These are phyloP conservation scores for Aspergillus taichungensis DNA, from an alignment of 495 filamentous ascomycete genomes.

Conservation along the genomic window DNA sequence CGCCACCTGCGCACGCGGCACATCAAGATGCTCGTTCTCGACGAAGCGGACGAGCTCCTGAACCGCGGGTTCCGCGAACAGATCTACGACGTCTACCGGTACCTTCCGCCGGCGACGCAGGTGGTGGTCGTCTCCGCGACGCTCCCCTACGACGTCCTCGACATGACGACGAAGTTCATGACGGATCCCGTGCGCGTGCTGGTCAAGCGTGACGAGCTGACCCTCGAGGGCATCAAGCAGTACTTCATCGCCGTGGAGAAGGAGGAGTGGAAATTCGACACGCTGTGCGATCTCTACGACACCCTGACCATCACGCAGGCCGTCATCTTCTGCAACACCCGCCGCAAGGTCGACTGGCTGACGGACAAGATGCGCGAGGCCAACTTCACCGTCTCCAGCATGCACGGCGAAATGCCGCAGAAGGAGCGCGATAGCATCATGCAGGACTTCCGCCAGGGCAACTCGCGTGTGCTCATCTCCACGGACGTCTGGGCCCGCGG, in stretches of 20 bases:
- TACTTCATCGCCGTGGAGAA: conserved; percentile 99
- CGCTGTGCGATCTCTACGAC: conserved; percentile 98
- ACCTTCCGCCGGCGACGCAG: conserved; percentile 90
- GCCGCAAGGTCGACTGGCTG: conserved; percentile 98
- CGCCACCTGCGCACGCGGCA: conserved; percentile 84
- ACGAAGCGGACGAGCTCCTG: conserved; percentile 89
- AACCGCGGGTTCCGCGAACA: conserved; percentile 97
- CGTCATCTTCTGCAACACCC: conserved; percentile 99
- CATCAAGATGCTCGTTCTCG: conserved; percentile 99
- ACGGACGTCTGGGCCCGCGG: conserved; percentile 96
- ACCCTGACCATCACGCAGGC: conserved; percentile 98
- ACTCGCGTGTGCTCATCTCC: conserved; percentile 93
- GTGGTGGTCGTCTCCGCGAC: conserved; percentile 97
- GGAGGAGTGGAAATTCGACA: conserved; percentile 99
- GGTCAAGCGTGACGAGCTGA: conserved; percentile 99
- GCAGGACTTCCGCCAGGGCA: conserved; percentile 96
- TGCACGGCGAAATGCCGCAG: conserved; percentile 99
- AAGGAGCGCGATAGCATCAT: conserved; percentile 97
- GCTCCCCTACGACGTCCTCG: conserved; percentile 93
- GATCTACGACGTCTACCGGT: conserved; percentile 98
- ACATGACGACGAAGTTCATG: conserved; percentile 99
- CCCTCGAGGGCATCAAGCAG: conserved; percentile 95
- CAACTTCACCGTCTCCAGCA: conserved; percentile 96
- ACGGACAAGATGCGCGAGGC: conserved; percentile 97
- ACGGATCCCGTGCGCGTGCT: conserved; percentile 95